Conservation (phyloP, 495 filamentous ascomycete genomes). For the Patellaria atrata region DNA sequence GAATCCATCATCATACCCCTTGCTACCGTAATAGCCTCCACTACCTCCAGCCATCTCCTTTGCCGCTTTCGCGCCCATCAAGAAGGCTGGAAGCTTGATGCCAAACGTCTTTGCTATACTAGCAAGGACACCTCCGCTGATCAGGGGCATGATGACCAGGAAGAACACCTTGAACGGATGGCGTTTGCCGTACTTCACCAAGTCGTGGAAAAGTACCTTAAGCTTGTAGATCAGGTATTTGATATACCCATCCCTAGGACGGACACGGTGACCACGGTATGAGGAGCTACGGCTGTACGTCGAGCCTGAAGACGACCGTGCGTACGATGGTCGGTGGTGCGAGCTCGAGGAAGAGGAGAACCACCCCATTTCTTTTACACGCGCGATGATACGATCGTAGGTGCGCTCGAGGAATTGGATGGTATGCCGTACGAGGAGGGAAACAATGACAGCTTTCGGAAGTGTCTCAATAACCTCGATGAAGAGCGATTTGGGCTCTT, state of each 20-base stretch:
- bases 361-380: slow-evolving; percentile 23
- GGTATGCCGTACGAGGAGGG: too few relatives aligned
- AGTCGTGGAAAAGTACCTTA: slow-evolving; percentile 56
- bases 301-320: slow-evolving; percentile 15
- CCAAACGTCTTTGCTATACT: slow-evolving; percentile 62
- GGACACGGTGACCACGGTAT: slow-evolving; percentile 54
- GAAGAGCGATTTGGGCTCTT: too few relatives aligned
- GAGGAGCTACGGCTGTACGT: slow-evolving; percentile 28
- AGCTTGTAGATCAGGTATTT: slow-evolving; percentile 53
- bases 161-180: slow-evolving; percentile 76
- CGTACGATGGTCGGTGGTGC: slow-evolving; percentile 12
- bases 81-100: slow-evolving; percentile 47
- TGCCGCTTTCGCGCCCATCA: too few relatives aligned
- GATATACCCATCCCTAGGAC: slow-evolving; percentile 61
- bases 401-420: too few relatives aligned
- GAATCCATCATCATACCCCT: too few relatives aligned
- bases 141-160: slow-evolving; percentile 68
- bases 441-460: too few relatives aligned
- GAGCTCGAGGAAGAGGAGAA: slow-evolving; percentile 15
- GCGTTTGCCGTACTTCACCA: slow-evolving; percentile 57
- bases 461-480: too few relatives aligned
- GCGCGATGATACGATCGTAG: too few relatives aligned
- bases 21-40: slow-evolving; percentile 22
- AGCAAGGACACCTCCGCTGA: slow-evolving; percentile 65
- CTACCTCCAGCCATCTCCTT: slow-evolving; percentile 36